Evolutionary conservation across 495 filamentous ascomycete genomes (phyloP).

Genomic region (Hypoxylon fuscum): DNA sequence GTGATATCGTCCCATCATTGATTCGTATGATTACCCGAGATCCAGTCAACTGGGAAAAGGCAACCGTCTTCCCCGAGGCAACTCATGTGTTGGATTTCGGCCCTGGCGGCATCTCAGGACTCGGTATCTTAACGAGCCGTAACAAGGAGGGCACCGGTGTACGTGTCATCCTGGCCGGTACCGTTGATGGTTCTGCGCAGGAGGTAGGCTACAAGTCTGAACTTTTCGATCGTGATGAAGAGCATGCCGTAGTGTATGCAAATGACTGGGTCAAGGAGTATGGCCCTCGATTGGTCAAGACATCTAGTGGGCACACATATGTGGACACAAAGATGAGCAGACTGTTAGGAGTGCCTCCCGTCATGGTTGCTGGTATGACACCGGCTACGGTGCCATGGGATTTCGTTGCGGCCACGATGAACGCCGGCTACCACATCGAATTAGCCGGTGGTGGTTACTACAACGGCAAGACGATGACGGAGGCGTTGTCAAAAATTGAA

Average conservation of each 20-base stretch:
- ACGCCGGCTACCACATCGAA: conserved; percentile 90
- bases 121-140: conserved; percentile 95
- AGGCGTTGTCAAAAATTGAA: conserved; percentile 89
- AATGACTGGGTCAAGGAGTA: conserved; percentile 98
- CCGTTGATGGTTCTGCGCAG: conserved; percentile 85
- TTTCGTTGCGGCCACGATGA: conserved; percentile 92
- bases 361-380: conserved; percentile 95
- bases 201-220: conserved; percentile 98
- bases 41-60: conserved; percentile 92
- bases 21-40: conserved; percentile 94
- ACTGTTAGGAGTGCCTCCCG: conserved; percentile 83
- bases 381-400: conserved; percentile 91
- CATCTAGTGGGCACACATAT: conserved; percentile 82
- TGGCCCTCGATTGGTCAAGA: conserved; percentile 87
- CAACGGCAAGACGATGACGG: conserved; percentile 87
- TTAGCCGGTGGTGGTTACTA: conserved; percentile 92
- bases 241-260: conserved; percentile 91
- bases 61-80: conserved; percentile 85
- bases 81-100: conserved; percentile 97
- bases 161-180: conserved; percentile 89
- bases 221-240: conserved; percentile 93
- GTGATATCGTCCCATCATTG: conserved; percentile 78
- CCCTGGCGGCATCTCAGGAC: conserved; percentile 92
- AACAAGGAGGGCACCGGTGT: conserved; percentile 99
- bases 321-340: conserved; percentile 99